Conservation (phyloP, 495 filamentous ascomycete species). For the Trypethelium eluteriae region DNA sequence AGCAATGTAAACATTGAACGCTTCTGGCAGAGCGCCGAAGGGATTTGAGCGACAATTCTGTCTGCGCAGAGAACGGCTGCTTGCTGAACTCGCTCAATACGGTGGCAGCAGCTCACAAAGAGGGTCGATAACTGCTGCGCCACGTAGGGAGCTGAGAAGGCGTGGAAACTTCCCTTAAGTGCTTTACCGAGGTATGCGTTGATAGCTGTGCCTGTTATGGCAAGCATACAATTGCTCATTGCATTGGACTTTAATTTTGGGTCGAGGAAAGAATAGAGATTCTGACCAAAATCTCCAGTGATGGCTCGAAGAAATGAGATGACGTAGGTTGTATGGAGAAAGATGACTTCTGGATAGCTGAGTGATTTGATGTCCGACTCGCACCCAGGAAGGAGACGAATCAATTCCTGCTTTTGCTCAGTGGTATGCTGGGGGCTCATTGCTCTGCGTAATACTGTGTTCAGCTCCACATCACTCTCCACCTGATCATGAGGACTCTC, state of each 20-base stretch:
- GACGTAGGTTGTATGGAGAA: constrained; percentile 76
- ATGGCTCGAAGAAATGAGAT: constrained; percentile 78
- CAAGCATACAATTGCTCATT: constrained; percentile 78
- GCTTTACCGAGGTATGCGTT: constrained; percentile 66
- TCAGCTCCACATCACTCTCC: constrained; percentile 92
- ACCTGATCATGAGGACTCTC: constrained; percentile 77
- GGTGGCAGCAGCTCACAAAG: constrained; percentile 82
- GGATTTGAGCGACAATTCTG: constrained; percentile 71
- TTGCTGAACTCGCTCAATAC: constrained; percentile 79
- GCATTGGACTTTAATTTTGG: constrained; percentile 70
- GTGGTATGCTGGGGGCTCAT: constrained; percentile 65
- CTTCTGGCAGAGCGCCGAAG: constrained; percentile 83
- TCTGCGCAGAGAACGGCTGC: constrained; percentile 75
- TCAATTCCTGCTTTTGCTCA: constrained; percentile 71
- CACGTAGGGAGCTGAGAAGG: constrained; percentile 76
- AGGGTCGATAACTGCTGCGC: constrained; percentile 78
- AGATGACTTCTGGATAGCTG: constrained; percentile 81
- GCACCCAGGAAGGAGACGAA: constrained; percentile 60
- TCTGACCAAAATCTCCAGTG: constrained; percentile 78
- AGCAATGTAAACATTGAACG: constrained; percentile 84
- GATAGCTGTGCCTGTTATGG: constrained; percentile 66
- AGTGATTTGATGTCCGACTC: constrained; percentile 70
- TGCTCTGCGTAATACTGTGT: constrained; percentile 78
- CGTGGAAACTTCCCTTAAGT: constrained; percentile 57
- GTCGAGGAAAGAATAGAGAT: constrained; percentile 84